A percentile compares a stretch with the other conserved stretches of the same genome.
These are phyloP conservation scores for Bothia castanella DNA, from an alignment of 1,284 basidiomycete species.

Conservation along the genomic window DNA sequence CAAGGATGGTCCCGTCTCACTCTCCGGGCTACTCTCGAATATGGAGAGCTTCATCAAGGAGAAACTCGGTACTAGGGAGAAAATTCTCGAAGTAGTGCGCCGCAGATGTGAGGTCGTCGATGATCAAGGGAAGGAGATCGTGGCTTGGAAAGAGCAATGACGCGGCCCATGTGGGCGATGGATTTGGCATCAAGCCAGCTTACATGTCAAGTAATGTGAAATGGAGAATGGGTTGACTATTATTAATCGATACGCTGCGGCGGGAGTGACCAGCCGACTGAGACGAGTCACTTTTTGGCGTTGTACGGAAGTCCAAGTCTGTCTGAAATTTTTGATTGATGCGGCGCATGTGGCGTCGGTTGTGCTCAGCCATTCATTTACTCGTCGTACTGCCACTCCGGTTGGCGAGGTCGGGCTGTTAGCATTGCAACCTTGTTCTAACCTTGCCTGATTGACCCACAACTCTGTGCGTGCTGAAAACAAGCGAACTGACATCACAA, in stretches of 20 bases:
- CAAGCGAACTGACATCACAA: slow-evolving; percentile 8
- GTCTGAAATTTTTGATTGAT: slow-evolving; percentile 17
- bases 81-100: slow-evolving; percentile 66
- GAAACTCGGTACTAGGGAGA: slow-evolving; percentile 71
- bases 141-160: slow-evolving; percentile 60
- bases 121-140: slow-evolving; percentile 50
- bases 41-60: slow-evolving; percentile 47
- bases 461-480: slow-evolving; percentile 24
- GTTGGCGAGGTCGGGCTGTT: slow-evolving; percentile 26
- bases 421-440: slow-evolving; percentile 31
- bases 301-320: slow-evolving; percentile 2
- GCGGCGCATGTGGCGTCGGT: slow-evolving; percentile 23
- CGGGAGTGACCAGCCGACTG: not conserved
- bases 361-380: slow-evolving; percentile 24
- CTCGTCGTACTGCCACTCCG: slow-evolving; percentile 19
- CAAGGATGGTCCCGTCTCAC: slow-evolving; percentile 49
- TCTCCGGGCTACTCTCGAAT: slow-evolving; percentile 57
- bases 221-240: not conserved
- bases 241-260: slow-evolving; percentile 6
- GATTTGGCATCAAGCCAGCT: not conserved
- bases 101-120: slow-evolving; percentile 59
- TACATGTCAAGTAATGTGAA: not conserved
- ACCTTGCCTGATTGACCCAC: slow-evolving; percentile 1
- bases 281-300: slow-evolving; percentile 8
- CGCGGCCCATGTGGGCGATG: slow-evolving; percentile 7